Base-by-base conservation (phyloP, 169 alveolate species). In the Miamiensis avidus region DNA sequence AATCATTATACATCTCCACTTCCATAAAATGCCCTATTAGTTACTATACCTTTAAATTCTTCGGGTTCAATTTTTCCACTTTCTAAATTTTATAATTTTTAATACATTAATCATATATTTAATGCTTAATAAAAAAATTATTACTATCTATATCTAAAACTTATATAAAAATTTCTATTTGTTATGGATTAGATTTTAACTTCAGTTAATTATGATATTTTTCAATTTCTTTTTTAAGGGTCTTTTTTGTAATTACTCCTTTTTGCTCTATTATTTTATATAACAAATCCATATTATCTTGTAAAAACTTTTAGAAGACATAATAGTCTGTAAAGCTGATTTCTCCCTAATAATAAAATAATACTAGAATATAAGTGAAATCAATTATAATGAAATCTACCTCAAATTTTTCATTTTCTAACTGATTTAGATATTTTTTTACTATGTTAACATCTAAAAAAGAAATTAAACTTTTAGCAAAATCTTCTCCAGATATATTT, bases 401-500 rank as follows among this genome's bases (percentile, higher is more conserved):
- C 4, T 49, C 64, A 79, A 79, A 79, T 49, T 79, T 72, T 0
- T 16, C 29, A 79, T 79, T n/a, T 34, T 79, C 31, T 65, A 79
- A 79, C 0, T 28, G 84, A 16, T 79, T 79, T 26, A 79, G 15
- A 29, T 64, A 65, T 29, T 79, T 34, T 64, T 79, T 79, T 27
- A 65, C 65, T 64, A 25, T n/a, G 0, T 64, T 33, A 25, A 25
- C 75, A 0, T 79, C 76, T 72, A 79, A 34, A 20, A 29, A 79
- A 0, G 84, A 79, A 33, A 79, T 49, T 16, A 79, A 31, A 65
- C 84, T 79, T 65, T 79, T 79, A 28, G 84, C 84, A 29, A 79
- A 79, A 79, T 79, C 84, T 79, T 79, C 84, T 16, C 84, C 84
- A 29, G 64, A 29, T 0, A 79, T 79, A 28, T 79, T 49, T 20